Conservation (phyloP, 768 basidiomycete species). For the Naematelia aurantialba region DNA sequence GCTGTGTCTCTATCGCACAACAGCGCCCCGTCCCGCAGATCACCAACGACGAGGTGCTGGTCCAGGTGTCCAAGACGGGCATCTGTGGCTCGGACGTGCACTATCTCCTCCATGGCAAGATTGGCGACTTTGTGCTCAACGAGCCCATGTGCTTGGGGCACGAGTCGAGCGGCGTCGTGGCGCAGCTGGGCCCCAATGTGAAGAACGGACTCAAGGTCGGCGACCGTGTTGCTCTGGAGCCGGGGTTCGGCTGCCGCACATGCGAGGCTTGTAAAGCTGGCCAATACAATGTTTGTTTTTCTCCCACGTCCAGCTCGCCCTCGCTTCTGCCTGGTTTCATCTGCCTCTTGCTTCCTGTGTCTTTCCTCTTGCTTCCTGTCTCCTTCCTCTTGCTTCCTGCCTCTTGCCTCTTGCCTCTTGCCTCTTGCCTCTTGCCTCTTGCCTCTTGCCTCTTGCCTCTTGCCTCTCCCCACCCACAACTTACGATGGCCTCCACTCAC, state of each 20-base stretch:
- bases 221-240: conserved; percentile 86
- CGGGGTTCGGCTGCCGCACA: conserved; percentile 74
- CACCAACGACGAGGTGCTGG: conserved; percentile 68
- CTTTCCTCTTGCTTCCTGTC: not conserved
- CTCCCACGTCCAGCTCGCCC: not conserved
- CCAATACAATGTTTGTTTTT: conserved; percentile 63
- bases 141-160: conserved; percentile 22
- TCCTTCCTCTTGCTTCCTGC: not conserved
- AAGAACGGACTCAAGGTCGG: conserved; percentile 60
- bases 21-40: conserved; percentile 39
- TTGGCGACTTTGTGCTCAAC: conserved; percentile 22
- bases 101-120: conserved; percentile 21
- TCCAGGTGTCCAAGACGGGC: conserved; percentile 81
- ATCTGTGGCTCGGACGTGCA: conserved; percentile 36
- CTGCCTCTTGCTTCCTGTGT: not conserved
- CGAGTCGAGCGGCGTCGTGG: conserved; percentile 17
- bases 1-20: not conserved
- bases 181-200: conserved; percentile 9
- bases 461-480: not conserved
- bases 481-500: conserved; percentile 7
- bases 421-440: not conserved
- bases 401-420: not conserved
- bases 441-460: not conserved
- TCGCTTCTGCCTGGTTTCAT: not conserved
- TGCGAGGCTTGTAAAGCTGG: conserved; percentile 80